These are phyloP conservation scores for Pestalotiopsis sp. DNA, from an alignment of 2,329 filamentous ascomycete species.

Conservation along the genomic window DNA sequence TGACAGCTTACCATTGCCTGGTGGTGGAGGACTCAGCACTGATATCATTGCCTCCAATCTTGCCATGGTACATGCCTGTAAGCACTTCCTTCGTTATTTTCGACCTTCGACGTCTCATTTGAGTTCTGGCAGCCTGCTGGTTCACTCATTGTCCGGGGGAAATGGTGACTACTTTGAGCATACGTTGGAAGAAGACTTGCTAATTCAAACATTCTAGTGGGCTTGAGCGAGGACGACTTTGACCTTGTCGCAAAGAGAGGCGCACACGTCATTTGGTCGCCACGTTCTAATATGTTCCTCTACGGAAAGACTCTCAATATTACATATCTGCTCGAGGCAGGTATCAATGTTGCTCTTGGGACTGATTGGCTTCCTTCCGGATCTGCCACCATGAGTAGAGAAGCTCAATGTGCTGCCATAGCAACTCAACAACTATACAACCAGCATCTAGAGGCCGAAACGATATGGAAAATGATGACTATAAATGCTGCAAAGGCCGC, in stretches of 20 bases:
- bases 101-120: neutral
- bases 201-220: slow-evolving; percentile 16
- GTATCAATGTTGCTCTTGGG: slow-evolving; percentile 30
- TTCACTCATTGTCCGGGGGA: too few relatives aligned
- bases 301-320: slow-evolving; percentile 31
- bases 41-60: slow-evolving; percentile 30
- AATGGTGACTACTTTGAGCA: neutral
- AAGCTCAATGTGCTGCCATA: slow-evolving; percentile 23
- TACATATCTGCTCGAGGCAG: slow-evolving; percentile 24
- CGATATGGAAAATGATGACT: slow-evolving; percentile 40
- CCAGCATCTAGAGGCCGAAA: slow-evolving; percentile 19
- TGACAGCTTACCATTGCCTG: slow-evolving; percentile 20
- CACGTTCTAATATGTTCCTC: slow-evolving; percentile 30
- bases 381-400: slow-evolving; percentile 29
- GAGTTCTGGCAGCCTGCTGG: too few relatives aligned
- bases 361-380: slow-evolving; percentile 32
- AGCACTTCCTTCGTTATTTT: neutral
- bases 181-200: neutral
- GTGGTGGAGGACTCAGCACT: slow-evolving; percentile 24
- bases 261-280: slow-evolving; percentile 31
- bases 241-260: slow-evolving; percentile 29
- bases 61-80: slow-evolving; percentile 26
- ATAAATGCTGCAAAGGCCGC: slow-evolving; percentile 44
- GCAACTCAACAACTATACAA: slow-evolving; percentile 19
- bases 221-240: slow-evolving; percentile 23